phyloP scores from a whole-genome alignment of 768 basidiomycete genomes.

The Mrakia frigida region DNA sequence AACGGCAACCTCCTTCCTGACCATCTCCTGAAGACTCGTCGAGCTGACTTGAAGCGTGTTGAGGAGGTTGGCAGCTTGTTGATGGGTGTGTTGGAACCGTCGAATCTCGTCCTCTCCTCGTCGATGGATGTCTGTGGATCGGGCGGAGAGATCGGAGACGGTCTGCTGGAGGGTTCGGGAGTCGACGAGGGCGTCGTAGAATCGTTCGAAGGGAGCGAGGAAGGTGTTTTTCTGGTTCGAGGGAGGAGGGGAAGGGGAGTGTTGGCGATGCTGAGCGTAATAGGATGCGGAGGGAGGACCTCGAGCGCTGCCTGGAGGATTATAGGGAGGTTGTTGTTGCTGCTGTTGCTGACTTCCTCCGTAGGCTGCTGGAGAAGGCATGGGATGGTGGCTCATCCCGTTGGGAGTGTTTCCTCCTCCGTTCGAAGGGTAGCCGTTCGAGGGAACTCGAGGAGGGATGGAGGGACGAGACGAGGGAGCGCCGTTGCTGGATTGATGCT shows the following conservation, averaged over 20 bases:
- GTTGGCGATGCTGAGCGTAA: not conserved
- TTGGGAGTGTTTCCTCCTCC: not conserved
- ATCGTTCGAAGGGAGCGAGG: constrained; percentile 71
- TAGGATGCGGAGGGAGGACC: not conserved
- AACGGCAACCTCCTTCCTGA: constrained; percentile 24
- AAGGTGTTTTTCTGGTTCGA: constrained; percentile 53
- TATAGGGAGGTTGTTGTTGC: constrained; percentile 1
- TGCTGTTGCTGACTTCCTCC: not conserved
- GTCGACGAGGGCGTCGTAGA: constrained; percentile 79
- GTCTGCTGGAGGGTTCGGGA: constrained; percentile 71
- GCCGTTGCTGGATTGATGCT: not conserved
- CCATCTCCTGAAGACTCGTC: constrained; percentile 30
- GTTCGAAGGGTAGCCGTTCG: not conserved
- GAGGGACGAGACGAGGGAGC: not conserved
- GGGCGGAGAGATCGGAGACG: constrained; percentile 54
- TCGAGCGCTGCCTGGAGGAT: not conserved
- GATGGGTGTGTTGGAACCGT: constrained; percentile 17
- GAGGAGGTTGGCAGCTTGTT: constrained; percentile 15
- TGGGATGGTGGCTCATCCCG: not conserved
- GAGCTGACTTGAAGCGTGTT: constrained; percentile 30
- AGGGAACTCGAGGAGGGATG: not conserved
- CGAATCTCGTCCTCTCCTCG: constrained; percentile 13
- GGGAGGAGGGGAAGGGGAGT: not conserved
- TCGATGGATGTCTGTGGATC: constrained; percentile 1
- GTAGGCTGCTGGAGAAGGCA: not conserved